Percentiles rank a stretch among this genome's conserved stretches.
Evolutionary conservation across 768 basidiomycete genomes (phyloP).

Genomic region (Phylloporus sp.): DNA sequence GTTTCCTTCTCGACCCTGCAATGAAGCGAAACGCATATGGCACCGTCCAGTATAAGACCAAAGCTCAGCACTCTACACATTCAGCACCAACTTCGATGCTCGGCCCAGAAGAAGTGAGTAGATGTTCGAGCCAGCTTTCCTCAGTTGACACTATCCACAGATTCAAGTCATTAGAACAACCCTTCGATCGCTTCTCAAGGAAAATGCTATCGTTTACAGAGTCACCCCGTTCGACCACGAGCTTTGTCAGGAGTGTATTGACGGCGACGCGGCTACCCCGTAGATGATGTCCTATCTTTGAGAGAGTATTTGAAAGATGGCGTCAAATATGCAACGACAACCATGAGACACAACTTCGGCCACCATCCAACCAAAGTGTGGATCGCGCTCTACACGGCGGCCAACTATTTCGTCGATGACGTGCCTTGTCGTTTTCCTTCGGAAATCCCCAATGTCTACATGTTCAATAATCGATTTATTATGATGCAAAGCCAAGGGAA

Average conservation of each 20-base stretch:
- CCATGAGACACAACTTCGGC: neutral
- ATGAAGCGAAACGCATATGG: neutral
- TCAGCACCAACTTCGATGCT: neutral
- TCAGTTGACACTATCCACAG: neutral
- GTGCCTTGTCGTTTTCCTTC: neutral
- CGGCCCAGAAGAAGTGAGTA: neutral
- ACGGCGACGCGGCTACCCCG: neutral
- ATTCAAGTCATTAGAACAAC: neutral
- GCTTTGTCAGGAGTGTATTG: neutral
- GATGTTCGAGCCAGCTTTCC: neutral
- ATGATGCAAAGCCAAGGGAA: neutral
- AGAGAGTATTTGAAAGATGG: neutral
- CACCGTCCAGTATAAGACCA: neutral
- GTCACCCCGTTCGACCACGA: neutral
- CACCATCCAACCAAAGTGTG: neutral
- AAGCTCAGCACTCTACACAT: neutral
- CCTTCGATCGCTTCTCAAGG: neutral
- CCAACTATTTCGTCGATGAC: neutral
- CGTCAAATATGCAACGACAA: neutral
- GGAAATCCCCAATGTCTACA: neutral
- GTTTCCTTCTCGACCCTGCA: neutral
- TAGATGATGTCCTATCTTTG: neutral
- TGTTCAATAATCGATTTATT: neutral
- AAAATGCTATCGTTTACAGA: neutral
- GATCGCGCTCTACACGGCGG: neutral